Percentiles rank a stretch among this genome's conserved stretches.
Evolutionary conservation across 2,329 filamentous ascomycete genomes (phyloP).

Genomic region (Venturia oleaginea): DNA sequence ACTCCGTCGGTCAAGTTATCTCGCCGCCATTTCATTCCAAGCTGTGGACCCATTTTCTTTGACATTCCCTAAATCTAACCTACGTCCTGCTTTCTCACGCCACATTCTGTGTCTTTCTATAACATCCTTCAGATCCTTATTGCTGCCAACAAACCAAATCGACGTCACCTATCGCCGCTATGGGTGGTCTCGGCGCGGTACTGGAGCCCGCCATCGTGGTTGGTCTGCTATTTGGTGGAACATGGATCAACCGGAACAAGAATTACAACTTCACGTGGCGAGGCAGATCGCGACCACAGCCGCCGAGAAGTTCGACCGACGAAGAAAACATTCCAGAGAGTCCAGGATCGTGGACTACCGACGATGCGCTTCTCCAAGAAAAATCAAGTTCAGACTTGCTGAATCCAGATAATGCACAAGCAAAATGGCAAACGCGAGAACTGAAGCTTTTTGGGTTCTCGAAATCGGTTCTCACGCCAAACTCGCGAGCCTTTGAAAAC

Average conservation of each 20-base stretch:
- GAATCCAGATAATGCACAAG: slow-evolving; percentile 33
- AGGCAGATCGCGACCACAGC: background rate
- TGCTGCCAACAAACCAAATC: background rate
- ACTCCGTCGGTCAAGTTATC: background rate
- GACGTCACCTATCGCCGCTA: slow-evolving; percentile 19
- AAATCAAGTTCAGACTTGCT: slow-evolving; percentile 12
- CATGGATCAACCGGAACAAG: slow-evolving; percentile 50
- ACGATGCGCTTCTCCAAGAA: slow-evolving; percentile 18
- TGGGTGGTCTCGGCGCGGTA: slow-evolving; percentile 46
- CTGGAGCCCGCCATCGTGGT: slow-evolving; percentile 55
- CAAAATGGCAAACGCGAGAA: slow-evolving; percentile 42
- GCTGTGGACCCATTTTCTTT: background rate
- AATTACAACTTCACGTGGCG: slow-evolving; percentile 26
- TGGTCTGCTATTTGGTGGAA: slow-evolving; percentile 50
- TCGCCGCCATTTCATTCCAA: background rate
- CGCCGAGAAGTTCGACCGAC: slow-evolving; percentile 17
- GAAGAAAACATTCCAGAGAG: slow-evolving; percentile 7
- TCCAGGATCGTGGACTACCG: slow-evolving; percentile 27
- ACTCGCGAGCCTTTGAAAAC: slow-evolving; percentile 51
- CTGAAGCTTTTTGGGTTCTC: slow-evolving; percentile 38
- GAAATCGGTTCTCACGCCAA: slow-evolving; percentile 47
- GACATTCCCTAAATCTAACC: background rate
- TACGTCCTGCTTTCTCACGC: background rate
- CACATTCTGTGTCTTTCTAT: background rate
- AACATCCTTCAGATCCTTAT: background rate